phyloP scores from a whole-genome alignment of 2,329 filamentous ascomycete genomes.

The Alternaria conjuncta region DNA sequence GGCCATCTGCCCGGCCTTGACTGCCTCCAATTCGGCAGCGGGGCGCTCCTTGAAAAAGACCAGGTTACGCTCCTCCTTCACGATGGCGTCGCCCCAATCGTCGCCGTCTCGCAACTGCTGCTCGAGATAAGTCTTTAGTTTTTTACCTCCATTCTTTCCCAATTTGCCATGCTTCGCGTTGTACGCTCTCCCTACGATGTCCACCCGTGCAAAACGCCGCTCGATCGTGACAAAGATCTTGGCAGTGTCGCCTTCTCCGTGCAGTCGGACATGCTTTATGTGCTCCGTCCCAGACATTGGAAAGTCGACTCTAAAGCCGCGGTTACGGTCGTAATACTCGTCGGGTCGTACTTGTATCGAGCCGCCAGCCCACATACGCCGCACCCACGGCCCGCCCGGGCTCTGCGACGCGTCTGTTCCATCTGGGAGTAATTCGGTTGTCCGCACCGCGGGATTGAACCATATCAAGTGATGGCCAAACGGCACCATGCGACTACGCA shows the following conservation, averaged over 20 bases:
- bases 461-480: slow-evolving; percentile 84
- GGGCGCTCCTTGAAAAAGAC: slow-evolving; percentile 66
- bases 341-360: slow-evolving; percentile 61
- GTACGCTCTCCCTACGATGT: slow-evolving; percentile 20
- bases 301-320: slow-evolving; percentile 15
- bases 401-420: slow-evolving; percentile 83
- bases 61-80: slow-evolving; percentile 67
- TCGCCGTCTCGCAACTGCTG: slow-evolving; percentile 11
- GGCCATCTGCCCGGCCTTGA: slow-evolving; percentile 33
- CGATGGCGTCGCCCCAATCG: slow-evolving; percentile 42
- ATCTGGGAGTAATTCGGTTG: slow-evolving; percentile 72
- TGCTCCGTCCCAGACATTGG: slow-evolving; percentile 50
- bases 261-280: slow-evolving; percentile 56
- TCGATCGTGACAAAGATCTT: slow-evolving; percentile 69
- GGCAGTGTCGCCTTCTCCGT: slow-evolving; percentile 54
- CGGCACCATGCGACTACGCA: slow-evolving; percentile 53
- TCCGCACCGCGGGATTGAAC: slow-evolving; percentile 74
- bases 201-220: slow-evolving; percentile 54
- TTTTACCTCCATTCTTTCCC: neutral
- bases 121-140: neutral
- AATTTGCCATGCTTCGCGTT: neutral
- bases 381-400: slow-evolving; percentile 73
- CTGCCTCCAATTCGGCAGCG: slow-evolving; percentile 45
- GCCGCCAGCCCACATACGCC: slow-evolving; percentile 91
- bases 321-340: slow-evolving; percentile 5